These are phyloP conservation scores for Oryza australiensis DNA, from an alignment of 176 grass and related monocot species.

Conservation along the genomic window DNA sequence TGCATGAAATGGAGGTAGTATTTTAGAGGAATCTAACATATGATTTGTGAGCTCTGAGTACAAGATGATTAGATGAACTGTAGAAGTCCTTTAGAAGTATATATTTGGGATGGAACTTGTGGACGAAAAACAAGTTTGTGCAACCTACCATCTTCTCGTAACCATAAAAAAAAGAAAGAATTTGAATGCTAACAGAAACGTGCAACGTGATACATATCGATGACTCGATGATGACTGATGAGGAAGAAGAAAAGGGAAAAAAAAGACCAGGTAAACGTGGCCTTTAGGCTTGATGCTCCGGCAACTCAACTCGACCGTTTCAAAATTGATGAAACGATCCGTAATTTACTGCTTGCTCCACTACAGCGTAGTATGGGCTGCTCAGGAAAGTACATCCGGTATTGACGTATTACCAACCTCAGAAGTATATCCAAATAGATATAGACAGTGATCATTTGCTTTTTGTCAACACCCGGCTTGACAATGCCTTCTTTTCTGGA, in stretches of 20 bases:
- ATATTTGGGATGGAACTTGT: background rate
- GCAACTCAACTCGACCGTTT: background rate
- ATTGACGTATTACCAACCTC: too few species aligned
- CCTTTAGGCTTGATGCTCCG: background rate
- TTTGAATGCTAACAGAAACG: background rate
- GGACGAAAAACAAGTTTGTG: background rate
- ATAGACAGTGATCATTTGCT: too few species aligned
- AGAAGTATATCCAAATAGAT: too few species aligned
- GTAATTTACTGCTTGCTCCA: too few species aligned
- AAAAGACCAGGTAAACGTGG: background rate
- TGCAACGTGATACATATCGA: background rate
- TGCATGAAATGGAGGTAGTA: too few species aligned
- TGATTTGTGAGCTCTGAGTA: background rate
- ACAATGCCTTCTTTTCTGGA: background rate
- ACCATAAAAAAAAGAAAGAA: background rate
- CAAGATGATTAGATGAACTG: background rate
- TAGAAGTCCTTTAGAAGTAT: background rate
- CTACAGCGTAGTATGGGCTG: too few species aligned
- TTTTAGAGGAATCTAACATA: background rate
- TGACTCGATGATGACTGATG: background rate
- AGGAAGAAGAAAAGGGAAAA: background rate
- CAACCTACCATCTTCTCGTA: background rate
- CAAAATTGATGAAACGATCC: too few species aligned
- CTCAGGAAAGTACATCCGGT: too few species aligned
- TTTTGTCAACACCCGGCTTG: background rate